phyloP scores from a whole-genome alignment of 345 rosid genomes.

The Salix caprea region DNA sequence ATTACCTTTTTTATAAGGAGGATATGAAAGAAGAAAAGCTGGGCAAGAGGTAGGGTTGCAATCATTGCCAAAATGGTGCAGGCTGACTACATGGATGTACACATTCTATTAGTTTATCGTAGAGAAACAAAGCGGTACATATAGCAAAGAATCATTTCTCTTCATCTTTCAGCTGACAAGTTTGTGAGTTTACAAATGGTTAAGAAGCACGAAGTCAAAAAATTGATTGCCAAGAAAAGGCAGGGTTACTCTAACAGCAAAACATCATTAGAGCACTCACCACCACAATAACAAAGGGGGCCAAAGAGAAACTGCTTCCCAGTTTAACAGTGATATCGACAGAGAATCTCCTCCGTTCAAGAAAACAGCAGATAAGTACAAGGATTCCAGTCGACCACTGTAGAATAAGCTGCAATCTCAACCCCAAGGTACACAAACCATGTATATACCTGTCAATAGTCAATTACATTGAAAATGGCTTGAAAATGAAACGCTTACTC shows the following conservation, averaged over 20 bases:
- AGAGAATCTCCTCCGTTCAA: constrained; percentile 61
- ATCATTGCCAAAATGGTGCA: constrained; percentile 92
- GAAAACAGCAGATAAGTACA: constrained; percentile 74
- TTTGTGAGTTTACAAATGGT: background rate
- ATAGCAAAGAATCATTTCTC: background rate
- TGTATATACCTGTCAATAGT: constrained; percentile 47
- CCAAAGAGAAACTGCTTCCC: constrained; percentile 95
- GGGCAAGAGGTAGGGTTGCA: constrained; percentile 91
- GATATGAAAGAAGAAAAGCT: constrained; percentile 94
- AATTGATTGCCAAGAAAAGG: background rate
- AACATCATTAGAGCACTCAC: constrained; percentile 39
- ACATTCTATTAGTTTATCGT: background rate
- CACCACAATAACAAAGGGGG: constrained; percentile 85
- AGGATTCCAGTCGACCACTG: constrained; percentile 88
- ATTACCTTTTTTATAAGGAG: constrained; percentile 87
- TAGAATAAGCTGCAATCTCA: constrained; percentile 93
- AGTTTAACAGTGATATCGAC: constrained; percentile 71
- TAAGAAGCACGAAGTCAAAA: background rate
- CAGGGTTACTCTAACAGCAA: background rate
- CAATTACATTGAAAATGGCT: constrained; percentile 37
- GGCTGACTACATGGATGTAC: constrained; percentile 45
- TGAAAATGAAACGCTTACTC: constrained; percentile 35
- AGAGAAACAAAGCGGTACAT: background rate
- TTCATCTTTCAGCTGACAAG: background rate
- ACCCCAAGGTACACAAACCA: constrained; percentile 46